These are phyloP conservation scores for Teratosphaeriaceae sp. DNA, from an alignment of 2,329 filamentous ascomycete species.

Conservation along the genomic window DNA sequence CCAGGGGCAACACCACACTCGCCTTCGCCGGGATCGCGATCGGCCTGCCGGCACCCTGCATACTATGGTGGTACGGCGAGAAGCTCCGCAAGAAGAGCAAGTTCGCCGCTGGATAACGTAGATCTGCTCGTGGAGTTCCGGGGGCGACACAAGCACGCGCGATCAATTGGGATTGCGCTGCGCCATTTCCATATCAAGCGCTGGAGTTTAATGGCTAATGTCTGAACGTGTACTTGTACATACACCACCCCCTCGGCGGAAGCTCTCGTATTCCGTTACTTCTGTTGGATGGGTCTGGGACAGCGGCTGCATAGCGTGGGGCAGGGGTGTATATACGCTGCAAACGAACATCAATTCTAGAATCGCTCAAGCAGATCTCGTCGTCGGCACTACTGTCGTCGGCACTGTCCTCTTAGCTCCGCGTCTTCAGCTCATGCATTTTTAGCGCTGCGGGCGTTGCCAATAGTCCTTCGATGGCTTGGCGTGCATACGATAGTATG, in stretches of 20 bases:
- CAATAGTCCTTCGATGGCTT: too few relatives aligned
- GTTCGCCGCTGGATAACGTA: constrained; percentile 26
- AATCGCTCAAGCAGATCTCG: too few relatives aligned
- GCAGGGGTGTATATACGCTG: constrained; percentile 1
- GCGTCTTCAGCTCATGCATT: too few relatives aligned
- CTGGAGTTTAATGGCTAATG: constrained; percentile 3
- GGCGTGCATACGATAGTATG: too few relatives aligned
- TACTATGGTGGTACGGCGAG: constrained; percentile 38
- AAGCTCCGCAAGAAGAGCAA: constrained; percentile 30
- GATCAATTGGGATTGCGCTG: neutral
- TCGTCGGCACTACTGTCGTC: too few relatives aligned
- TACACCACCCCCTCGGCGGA: neutral
- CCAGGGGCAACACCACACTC: constrained; percentile 47
- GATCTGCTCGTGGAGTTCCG: neutral
- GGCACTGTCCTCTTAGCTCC: too few relatives aligned
- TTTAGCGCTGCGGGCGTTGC: too few relatives aligned
- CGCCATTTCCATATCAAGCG: neutral
- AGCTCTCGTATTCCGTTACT: constrained; percentile 1
- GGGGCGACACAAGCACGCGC: neutral
- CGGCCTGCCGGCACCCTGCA: constrained; percentile 44
- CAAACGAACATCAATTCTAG: too few relatives aligned
- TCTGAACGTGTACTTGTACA: constrained; percentile 3
- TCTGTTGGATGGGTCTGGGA: neutral
- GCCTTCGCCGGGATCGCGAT: constrained; percentile 49
- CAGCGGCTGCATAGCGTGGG: neutral